Evolutionary conservation across 2,329 filamentous ascomycete species (phyloP).

Genomic region (Amylocarpus encephaloides): DNA sequence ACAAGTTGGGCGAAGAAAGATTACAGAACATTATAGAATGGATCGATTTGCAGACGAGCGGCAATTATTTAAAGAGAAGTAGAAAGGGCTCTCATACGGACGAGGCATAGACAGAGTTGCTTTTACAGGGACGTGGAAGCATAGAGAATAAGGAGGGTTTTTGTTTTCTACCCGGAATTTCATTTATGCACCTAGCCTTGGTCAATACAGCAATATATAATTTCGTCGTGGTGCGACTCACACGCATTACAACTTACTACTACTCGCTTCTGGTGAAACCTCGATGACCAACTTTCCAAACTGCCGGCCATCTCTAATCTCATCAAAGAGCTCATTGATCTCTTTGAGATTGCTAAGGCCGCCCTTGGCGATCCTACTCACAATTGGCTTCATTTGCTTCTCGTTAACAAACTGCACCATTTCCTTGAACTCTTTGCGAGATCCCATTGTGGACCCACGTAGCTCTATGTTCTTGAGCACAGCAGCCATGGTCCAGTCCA

Average conservation of each 20-base stretch:
- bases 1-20: too few species aligned
- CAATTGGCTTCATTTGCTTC: conserved; percentile 67
- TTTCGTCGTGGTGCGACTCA: too few species aligned
- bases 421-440: conserved; percentile 78
- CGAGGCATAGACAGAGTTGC: too few species aligned
- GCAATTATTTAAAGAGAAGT: too few species aligned
- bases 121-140: too few species aligned
- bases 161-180: too few species aligned
- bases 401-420: conserved; percentile 79
- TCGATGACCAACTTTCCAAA: conserved; percentile 91
- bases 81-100: too few species aligned
- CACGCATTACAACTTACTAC: conserved; percentile 17
- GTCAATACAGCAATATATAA: too few species aligned
- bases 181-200: too few species aligned
- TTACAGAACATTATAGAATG: too few species aligned
- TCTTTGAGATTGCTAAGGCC: conserved; percentile 63
- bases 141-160: too few species aligned
- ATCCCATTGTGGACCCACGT: conserved; percentile 84
- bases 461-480: conserved; percentile 86
- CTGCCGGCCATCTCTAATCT: conserved; percentile 79
- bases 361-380: conserved; percentile 70
- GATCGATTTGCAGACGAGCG: too few species aligned
- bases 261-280: conserved; percentile 36
- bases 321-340: conserved; percentile 78
- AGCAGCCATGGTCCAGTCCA: conserved; percentile 79